Evolutionary conservation across 164 flowering plant species (phyloP).

Genomic region (Annona cherimola): DNA sequence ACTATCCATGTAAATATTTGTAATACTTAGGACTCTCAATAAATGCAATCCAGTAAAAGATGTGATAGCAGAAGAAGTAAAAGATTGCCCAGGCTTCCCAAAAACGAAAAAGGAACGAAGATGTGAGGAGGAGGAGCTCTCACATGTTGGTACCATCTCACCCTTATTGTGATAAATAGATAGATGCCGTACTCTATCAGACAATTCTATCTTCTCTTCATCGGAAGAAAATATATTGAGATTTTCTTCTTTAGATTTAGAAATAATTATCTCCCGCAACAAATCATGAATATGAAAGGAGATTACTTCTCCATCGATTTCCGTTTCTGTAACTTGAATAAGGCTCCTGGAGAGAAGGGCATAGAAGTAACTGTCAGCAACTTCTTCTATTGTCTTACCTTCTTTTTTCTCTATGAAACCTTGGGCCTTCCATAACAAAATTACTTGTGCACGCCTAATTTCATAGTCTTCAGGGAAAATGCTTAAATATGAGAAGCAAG

Average conservation of each 20-base stretch:
- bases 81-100: neutral
- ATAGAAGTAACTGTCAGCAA: constrained; percentile 12
- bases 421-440: constrained; percentile 15
- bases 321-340: constrained; percentile 4
- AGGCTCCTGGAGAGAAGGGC: neutral
- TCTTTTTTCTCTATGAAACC: constrained; percentile 3
- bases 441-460: neutral
- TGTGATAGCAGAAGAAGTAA: neutral
- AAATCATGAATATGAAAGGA: constrained; percentile 9
- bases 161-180: constrained; percentile 19
- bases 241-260: neutral
- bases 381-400: constrained; percentile 6
- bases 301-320: constrained; percentile 5
- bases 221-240: neutral
- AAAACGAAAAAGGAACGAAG: too few species aligned
- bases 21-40: constrained; percentile 5
- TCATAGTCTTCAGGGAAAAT: constrained; percentile 8
- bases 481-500: constrained; percentile 14
- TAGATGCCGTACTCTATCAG: constrained; percentile 16
- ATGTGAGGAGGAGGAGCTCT: neutral
- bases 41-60: too few species aligned
- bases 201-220: neutral
- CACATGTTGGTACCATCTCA: too few species aligned
- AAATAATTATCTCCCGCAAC: too few species aligned
- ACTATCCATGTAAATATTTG: neutral